A percentile compares a stretch with the other conserved stretches of the same genome.
These are phyloP conservation scores for Hawksworthiomyces lignivorus DNA, from an alignment of 2,329 filamentous ascomycete genomes.

Conservation along the genomic window DNA sequence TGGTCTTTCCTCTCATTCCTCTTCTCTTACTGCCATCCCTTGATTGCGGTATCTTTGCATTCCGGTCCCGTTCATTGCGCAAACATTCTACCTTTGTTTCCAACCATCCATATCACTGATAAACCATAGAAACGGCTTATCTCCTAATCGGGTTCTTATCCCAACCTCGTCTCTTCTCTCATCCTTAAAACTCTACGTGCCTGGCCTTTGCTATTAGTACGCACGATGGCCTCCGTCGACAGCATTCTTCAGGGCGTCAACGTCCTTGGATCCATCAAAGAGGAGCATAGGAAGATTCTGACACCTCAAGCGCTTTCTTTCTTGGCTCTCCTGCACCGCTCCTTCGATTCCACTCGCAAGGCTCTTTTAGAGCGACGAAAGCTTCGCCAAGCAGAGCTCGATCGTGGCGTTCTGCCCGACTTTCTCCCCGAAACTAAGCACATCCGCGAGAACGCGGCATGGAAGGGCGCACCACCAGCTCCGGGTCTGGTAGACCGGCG, in stretches of 20 bases:
- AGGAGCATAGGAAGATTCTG: conserved; percentile 81
- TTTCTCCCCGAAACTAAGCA: conserved; percentile 94
- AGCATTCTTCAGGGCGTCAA: conserved; percentile 79
- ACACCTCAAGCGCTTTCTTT: conserved; percentile 86
- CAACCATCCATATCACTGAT: background rate
- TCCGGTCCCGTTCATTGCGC: no score
- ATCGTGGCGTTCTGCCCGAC: conserved; percentile 80
- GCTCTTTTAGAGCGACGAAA: conserved; percentile 78
- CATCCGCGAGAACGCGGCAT: conserved; percentile 88
- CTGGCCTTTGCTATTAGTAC: background rate
- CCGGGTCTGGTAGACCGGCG: conserved; percentile 88
- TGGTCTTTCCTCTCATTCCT: background rate
- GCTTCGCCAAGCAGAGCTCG: conserved; percentile 83
- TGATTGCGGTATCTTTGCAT: background rate
- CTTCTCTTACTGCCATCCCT: background rate
- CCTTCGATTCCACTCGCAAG: conserved; percentile 88
- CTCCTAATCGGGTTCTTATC: background rate
- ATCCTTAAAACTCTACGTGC: background rate
- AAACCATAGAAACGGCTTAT: no score
- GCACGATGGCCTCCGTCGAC: conserved; percentile 61
- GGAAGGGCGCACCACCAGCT: conserved; percentile 86
- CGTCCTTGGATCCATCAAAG: conserved; percentile 71
- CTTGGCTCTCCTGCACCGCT: conserved; percentile 87
- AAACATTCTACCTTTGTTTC: background rate
- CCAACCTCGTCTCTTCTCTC: background rate